Evolutionary conservation across 352 stramenopile species (phyloP), one percentile per base, ranked within the genome.

Genomic region (Pseudoperonospora humuli): DNA sequence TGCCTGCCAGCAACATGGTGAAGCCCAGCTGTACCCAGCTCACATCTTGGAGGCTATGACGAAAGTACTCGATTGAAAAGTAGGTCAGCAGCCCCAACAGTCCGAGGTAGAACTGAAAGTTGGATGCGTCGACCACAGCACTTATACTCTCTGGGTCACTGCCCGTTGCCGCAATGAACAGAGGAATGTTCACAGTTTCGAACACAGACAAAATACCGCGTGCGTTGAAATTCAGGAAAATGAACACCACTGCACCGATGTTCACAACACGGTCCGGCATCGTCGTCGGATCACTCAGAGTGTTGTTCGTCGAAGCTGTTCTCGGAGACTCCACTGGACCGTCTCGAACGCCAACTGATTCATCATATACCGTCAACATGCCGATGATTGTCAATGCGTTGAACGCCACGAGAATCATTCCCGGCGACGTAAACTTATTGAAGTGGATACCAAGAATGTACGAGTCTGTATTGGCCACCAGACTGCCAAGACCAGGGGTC

Each of bases 81-180:
- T 88, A 88, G 15, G 70, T 70, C 19, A 88, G 29, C 21, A 88
- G 47, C 2, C 76, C 76, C 10, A 88, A 45, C 20, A 84, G 41
- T 4, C 76, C 76, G 7, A 86, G 45, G 43, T 88, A 81, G 36
- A 88, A 86, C 57, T 88, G 76, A 53, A 85, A 88, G 21, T 82
- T 85, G n/a, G 76, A 86, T 1, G 76, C 74, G 10, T 55, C 59
- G 33, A 81, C 45, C 9, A 88, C 70, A 0, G 67, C 61, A 7
- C 53, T 64, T 7, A 66, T 50, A 31, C 66, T 80, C 1, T 57
- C 46, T 0, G 74, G 69, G 20, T 78, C 71, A 33, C 69, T 71
- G 11, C 57, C 69, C 15, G 71, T 85, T 14, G 80, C 70, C 38
- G 62, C 25, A 7, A 88, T 57, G 39, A 85, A 86, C n/a, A 88